Base-by-base conservation (phyloP, 164 flowering plant species). In the Berberis vulgaris region DNA sequence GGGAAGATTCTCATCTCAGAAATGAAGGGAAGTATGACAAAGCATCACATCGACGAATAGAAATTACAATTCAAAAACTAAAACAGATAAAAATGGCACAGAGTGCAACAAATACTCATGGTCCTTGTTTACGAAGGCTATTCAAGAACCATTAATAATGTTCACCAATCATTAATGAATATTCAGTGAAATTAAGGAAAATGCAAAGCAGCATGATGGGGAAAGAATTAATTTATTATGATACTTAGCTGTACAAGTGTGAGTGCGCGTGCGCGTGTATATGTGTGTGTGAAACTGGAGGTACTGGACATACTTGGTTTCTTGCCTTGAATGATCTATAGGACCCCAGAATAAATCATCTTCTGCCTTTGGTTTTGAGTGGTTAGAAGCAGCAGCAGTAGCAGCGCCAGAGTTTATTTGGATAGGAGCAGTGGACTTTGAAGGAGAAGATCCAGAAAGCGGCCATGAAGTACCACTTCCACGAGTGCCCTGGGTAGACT, bases 311-410 rank as follows among this genome's bases (percentile, higher is more conserved):
- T 84, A 89, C 96, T 87, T 88, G 52, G 80, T 41, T 64, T 86
- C 95, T 68, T 80, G 80, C 67, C 80, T 91, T 66, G 87, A 71
- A 59, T 84, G 88, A 50, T 86, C 91, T 61, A 80, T 49, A 65
- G 98, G 95, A 9, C 98, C 98, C 98, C 98, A 93, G 72, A 93
- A 93, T 42, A 93, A 70, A 74, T 93, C 98, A 74, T 88, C 98
- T 64, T 93, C 98, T 50, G 68, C 82, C 74, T 81, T 87, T 59
- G 80, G 44, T 69, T 82, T 93, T 54, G 87, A 66, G 41, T 77
- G 86, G 55, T 81, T 59, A 54, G 81, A 68, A 68, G 77, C 63
- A 45, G 64, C 76, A 26, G 26, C 26, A 26, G 26, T 26, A 26
- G 26, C 26, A 26, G 26, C 26, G 26, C 26, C 26, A 38, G 86